Base-by-base conservation (phyloP, 768 basidiomycete species). In the Clitopilus hobsonii region DNA sequence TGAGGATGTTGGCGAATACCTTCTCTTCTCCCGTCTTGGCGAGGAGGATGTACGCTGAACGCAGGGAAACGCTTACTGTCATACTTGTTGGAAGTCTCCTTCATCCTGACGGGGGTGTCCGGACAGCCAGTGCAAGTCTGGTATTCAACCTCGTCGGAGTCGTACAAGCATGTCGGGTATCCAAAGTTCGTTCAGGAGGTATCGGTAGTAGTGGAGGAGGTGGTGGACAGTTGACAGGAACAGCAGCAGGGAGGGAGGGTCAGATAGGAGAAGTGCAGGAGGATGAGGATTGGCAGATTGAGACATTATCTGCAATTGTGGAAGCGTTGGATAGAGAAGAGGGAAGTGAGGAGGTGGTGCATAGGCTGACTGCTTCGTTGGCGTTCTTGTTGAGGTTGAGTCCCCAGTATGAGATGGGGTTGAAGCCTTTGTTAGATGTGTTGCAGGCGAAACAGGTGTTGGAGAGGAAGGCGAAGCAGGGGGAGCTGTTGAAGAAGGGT, bases 281-380 rank as follows among this genome's bases (percentile, higher is more conserved):
- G 51, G 82, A 84, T 53, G 90, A 80, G 18, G 94, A 94, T 53
- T 95, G 91, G 91, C 85, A 92, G 63, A 75, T 89, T 0, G 95
- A 97, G 72, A 69, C 96, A 27, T 74, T 86, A 1, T 90, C 87
- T 62, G 95, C 90, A 0, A 64, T 97, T n/a, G 66, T 94, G 0
- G 91, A 93, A 67, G 90, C 89, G 16, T 63, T 96, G 18, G 78
- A 76, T 51, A 79, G 80, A 58, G 93, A 96, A 71, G 79, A 72
- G 58, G 70, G 74, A 53, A 89, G 77, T 59, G 89, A 91, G 67
- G 94, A 95, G 64, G n/a, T 30, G 90, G 91, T 94, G 1, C 90
- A 97, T 67, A 89, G 94, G 11, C 71, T 97, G 38, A 76, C 82
- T 0, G 93, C 91, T 2, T 85, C 88, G 5, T 71, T 98, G 28